These are phyloP conservation scores for Lasiodiplodia citricola DNA, from an alignment of 2,329 filamentous ascomycete genomes.

Conservation along the genomic window DNA sequence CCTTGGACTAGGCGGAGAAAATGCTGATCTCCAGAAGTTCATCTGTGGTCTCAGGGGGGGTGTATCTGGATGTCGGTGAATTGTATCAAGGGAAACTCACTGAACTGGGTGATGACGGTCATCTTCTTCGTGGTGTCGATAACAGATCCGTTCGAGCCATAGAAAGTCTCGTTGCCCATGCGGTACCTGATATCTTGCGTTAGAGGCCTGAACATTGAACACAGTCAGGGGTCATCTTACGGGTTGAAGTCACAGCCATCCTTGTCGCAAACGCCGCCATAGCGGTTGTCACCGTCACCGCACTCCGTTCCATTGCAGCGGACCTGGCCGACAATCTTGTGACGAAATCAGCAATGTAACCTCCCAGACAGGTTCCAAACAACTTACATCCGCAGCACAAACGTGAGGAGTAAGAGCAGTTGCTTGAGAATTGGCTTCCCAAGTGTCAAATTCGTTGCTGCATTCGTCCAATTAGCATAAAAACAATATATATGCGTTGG, in stretches of 20 bases:
- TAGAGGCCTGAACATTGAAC: too few species aligned
- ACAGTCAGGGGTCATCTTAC: too few species aligned
- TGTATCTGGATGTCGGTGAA: too few species aligned
- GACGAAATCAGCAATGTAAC: not conserved
- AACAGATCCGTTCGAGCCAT: conserved; percentile 58
- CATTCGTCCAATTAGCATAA: not conserved
- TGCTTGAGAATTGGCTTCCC: conserved; percentile 71
- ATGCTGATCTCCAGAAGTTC: too few species aligned
- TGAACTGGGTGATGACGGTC: conserved; percentile 60
- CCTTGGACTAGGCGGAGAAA: too few species aligned
- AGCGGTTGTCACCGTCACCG: conserved; percentile 56
- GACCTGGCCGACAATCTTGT: conserved; percentile 49
- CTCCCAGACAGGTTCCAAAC: not conserved
- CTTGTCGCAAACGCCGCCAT: conserved; percentile 68
- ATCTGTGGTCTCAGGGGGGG: too few species aligned
- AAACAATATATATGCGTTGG: too few species aligned
- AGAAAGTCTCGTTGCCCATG: conserved; percentile 68
- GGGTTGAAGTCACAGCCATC: conserved; percentile 68
- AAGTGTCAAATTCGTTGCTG: conserved; percentile 70
- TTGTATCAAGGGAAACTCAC: conserved; percentile 25
- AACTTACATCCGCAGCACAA: conserved; percentile 49
- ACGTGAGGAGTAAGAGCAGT: conserved; percentile 70
- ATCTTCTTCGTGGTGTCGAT: conserved; percentile 51
- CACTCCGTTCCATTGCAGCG: conserved; percentile 57
- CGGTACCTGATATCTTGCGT: conserved; percentile 53